Evolutionary conservation across 2,329 filamentous ascomycete species (phyloP).

Genomic region (Dactylonectria estremocensis): DNA sequence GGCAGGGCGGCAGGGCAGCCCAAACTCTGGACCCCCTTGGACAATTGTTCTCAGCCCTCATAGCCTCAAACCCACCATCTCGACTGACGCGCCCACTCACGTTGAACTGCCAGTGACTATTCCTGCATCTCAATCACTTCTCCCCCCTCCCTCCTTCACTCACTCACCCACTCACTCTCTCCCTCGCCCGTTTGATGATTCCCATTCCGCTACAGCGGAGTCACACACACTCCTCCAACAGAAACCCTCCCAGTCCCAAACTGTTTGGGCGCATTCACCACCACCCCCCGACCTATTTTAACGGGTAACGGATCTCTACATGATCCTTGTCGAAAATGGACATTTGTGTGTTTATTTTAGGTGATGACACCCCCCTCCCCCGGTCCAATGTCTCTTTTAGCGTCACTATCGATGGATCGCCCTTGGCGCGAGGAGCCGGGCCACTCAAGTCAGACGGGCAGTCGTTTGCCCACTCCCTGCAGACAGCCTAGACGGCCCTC

Average conservation of each 20-base stretch:
- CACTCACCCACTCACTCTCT: too few relatives aligned
- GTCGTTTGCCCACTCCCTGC: conserved; percentile 14
- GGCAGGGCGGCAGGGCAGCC: background rate
- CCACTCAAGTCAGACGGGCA: conserved; percentile 19
- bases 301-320: background rate
- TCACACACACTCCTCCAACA: background rate
- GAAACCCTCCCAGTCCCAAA: background rate
- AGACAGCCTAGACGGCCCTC: background rate
- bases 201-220: background rate
- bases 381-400: background rate
- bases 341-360: background rate
- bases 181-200: too few relatives aligned
- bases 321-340: background rate
- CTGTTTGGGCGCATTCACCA: background rate
- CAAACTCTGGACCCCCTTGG: background rate
- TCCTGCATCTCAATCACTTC: too few relatives aligned
- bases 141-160: too few relatives aligned
- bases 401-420: background rate
- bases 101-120: background rate
- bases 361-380: background rate
- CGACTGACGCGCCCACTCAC: background rate
- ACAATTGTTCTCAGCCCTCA: background rate
- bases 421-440: background rate
- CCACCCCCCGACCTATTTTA: too few relatives aligned
- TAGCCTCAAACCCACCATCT: background rate